Percentiles rank a stretch among this genome's conserved stretches.
phyloP scores from a whole-genome alignment of 2,329 filamentous ascomycete genomes.

The Alternaria ventricosa region DNA sequence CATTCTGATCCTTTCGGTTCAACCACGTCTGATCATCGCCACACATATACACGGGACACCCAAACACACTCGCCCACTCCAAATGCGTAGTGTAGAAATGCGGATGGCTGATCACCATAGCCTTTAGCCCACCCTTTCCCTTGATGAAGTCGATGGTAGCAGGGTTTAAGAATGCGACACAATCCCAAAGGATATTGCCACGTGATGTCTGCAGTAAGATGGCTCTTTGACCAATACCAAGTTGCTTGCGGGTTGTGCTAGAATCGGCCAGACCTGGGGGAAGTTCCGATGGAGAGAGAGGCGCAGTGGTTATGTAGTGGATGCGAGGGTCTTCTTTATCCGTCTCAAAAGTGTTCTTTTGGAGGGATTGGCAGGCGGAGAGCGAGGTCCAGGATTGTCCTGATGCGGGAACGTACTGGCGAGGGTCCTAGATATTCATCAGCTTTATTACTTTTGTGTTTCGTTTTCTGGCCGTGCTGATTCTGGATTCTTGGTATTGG shows the following conservation, averaged over 20 bases:
- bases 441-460: background rate
- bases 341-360: constrained; percentile 63
- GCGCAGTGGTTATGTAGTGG: constrained; percentile 54
- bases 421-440: constrained; percentile 56
- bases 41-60: constrained; percentile 73
- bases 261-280: constrained; percentile 47
- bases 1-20: constrained; percentile 54
- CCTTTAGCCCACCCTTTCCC: constrained; percentile 68
- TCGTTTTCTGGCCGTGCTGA: background rate
- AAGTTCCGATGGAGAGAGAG: constrained; percentile 25
- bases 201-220: constrained; percentile 69
- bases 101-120: constrained; percentile 78
- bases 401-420: constrained; percentile 70
- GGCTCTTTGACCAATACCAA: constrained; percentile 78
- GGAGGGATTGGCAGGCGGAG: constrained; percentile 48
- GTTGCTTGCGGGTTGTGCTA: constrained; percentile 49
- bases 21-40: constrained; percentile 72
- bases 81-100: constrained; percentile 82
- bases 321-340: constrained; percentile 55
- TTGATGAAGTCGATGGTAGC: constrained; percentile 67
- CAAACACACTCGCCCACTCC: constrained; percentile 73
- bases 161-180: constrained; percentile 71
- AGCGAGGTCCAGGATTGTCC: constrained; percentile 73
- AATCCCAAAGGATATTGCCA: constrained; percentile 83
- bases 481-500: background rate